These are phyloP conservation scores for Metroxylon sagu DNA, from an alignment of 176 grass and related monocot species.

Conservation along the genomic window DNA sequence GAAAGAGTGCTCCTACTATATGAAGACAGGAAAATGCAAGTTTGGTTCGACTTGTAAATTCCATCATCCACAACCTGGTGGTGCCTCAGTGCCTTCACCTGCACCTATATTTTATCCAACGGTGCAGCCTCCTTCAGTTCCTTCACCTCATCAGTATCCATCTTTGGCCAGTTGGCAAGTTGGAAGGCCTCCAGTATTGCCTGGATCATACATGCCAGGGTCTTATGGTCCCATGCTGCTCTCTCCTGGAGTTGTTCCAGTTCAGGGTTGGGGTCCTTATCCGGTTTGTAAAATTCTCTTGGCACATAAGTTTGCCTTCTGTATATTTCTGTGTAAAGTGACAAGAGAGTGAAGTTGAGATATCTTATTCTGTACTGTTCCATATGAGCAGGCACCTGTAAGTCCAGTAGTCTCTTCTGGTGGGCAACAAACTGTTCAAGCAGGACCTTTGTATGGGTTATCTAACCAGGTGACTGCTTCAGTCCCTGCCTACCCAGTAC, in stretches of 20 bases:
- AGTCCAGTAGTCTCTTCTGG: conserved; percentile 17
- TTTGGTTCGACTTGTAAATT: conserved; percentile 82
- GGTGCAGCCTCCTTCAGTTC: conserved; percentile 17
- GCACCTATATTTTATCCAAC: conserved; percentile 9
- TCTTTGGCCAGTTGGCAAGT: conserved; percentile 56
- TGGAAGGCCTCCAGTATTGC: conserved; percentile 57
- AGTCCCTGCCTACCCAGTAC: conserved; percentile 10
- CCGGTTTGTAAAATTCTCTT: conserved; percentile 32
- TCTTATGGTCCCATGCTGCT: conserved; percentile 75
- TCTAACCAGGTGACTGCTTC: conserved; percentile 11
- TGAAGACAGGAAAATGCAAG: conserved; percentile 91
- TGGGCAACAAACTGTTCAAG: conserved; percentile 30
- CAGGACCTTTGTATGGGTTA: conserved; percentile 24
- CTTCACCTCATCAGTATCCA: conserved; percentile 53
- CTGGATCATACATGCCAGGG: conserved; percentile 27
- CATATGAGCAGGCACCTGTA: conserved; percentile 22
- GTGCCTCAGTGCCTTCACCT: conserved; percentile 7
- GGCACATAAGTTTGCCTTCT: too few relatives aligned
- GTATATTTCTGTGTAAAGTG: not conserved
- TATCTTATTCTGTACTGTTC: conserved; percentile 1
- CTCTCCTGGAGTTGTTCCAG: conserved; percentile 54
- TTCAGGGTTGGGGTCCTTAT: conserved; percentile 90
- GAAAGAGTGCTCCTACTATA: conserved; percentile 80
- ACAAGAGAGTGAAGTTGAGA: not conserved
- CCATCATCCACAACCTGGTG: conserved; percentile 15